A percentile compares a stretch with the other conserved stretches of the same genome.
Evolutionary conservation across 495 filamentous ascomycete genomes (phyloP).

Genomic region (Neurospora tetrasperma): DNA sequence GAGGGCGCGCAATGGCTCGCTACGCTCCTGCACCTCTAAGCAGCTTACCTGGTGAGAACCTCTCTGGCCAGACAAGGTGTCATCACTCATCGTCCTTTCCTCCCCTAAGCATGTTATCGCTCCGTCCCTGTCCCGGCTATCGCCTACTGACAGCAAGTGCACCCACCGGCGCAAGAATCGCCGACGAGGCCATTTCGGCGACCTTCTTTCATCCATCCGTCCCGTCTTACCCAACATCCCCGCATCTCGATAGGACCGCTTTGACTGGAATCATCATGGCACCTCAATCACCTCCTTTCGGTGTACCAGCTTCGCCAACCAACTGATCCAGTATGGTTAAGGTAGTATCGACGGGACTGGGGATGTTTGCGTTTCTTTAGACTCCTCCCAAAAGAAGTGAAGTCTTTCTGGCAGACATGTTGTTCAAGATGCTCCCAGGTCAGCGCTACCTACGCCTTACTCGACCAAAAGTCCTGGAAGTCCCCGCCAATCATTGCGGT

Average conservation of each 20-base stretch:
- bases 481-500: background rate
- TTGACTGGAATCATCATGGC: background rate
- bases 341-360: background rate
- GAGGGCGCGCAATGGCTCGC: background rate
- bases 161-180: background rate
- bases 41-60: background rate
- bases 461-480: background rate
- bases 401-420: background rate
- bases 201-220: background rate
- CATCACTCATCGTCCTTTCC: background rate
- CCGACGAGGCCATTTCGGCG: background rate
- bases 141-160: background rate
- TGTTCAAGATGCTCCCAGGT: background rate
- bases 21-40: background rate
- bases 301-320: background rate
- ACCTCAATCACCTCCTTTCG: background rate
- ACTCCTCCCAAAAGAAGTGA: background rate
- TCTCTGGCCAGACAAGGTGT: background rate
- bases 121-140: background rate
- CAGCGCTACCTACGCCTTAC: background rate
- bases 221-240: background rate
- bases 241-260: background rate
- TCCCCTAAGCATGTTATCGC: background rate
- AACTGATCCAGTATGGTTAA: background rate
- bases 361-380: background rate